Base-by-base conservation (phyloP, 306 rosid species). In the Casuarina glauca region DNA sequence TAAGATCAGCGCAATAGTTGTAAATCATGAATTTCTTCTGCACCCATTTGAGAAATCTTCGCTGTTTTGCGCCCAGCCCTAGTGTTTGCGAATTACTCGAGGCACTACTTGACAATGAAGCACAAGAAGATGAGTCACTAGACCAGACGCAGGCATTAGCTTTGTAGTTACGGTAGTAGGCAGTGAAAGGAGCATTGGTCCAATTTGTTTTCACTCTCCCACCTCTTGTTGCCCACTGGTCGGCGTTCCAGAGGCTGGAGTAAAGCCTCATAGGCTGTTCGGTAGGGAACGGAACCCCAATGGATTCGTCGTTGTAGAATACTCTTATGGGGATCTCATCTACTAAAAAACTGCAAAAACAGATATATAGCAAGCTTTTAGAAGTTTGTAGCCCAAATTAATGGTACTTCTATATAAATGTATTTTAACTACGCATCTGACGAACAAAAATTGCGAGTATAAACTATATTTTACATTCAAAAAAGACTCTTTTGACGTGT, bases 181-280 rank as follows among this genome's bases (percentile, higher is more conserved):
- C 86, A 7, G 77, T 83, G 83, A 83, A 83, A n/a, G 86, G 86
- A 70, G 83, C 83, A 4, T 83, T 74, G 45, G 86, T 79, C 86
- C 86, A 83, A 46, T 83, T 80, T 16, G 80, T 83, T 68, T 79
- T 83, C 16, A 83, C 79, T 3, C 74, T 20, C 19, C 86, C 83
- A 6, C 86, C 86, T 74, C 54, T 70, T 0, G 86, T 83, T 5
- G 86, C 86, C 86, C 86, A 83, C 26, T 79, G 86, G 66, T 83
- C 86, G 1, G 80, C 83, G 2, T 70, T 83, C 86, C 83, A 83
- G 3, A 79, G 63, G 73, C 83, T 83, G 35, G 86, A 83, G 83
- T 74, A 75, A 44, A 79, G 80, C 80, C n/a, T 83, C 86, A 83
- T 83, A 20, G 86, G 78, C 49, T 79, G 80, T 7, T 69, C 75